A percentile compares a stretch with the other conserved stretches of the same genome.
Conservation (phyloP, 257 asterid species). For the Capsicum rhomboideum region DNA sequence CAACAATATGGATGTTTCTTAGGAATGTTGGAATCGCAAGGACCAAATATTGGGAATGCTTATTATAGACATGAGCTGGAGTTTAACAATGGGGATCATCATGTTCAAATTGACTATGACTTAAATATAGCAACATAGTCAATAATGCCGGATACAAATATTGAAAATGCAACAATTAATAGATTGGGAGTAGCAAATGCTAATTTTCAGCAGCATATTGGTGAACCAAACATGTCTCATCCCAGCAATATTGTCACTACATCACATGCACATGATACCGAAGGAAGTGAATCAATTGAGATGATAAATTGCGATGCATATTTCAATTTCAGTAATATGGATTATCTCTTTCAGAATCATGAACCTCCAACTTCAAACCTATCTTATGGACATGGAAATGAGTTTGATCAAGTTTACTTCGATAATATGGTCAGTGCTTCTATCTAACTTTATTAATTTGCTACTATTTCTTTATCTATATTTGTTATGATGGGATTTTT, state of each 20-base stretch:
- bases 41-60: not conserved
- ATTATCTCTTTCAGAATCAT: not conserved
- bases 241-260: not conserved
- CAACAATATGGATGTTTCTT: not conserved
- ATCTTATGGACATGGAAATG: not conserved
- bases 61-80: not conserved
- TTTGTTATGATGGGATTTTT: not conserved
- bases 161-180: not conserved
- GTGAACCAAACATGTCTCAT: not conserved
- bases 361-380: not conserved
- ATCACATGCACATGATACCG: not conserved
- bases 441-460: not conserved
- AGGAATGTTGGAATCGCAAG: not conserved
- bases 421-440: not conserved
- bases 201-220: not conserved
- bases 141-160: not conserved
- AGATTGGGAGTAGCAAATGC: not conserved
- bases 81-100: not conserved
- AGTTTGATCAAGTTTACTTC: not conserved
- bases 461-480: not conserved
- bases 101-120: not conserved
- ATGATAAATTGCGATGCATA: not conserved
- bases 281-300: not conserved
- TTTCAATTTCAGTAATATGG: not conserved
- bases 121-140: not conserved